A percentile compares a stretch with the other conserved stretches of the same genome.
Conservation (phyloP, 2,329 filamentous ascomycete species). For the Nemania sp. region DNA sequence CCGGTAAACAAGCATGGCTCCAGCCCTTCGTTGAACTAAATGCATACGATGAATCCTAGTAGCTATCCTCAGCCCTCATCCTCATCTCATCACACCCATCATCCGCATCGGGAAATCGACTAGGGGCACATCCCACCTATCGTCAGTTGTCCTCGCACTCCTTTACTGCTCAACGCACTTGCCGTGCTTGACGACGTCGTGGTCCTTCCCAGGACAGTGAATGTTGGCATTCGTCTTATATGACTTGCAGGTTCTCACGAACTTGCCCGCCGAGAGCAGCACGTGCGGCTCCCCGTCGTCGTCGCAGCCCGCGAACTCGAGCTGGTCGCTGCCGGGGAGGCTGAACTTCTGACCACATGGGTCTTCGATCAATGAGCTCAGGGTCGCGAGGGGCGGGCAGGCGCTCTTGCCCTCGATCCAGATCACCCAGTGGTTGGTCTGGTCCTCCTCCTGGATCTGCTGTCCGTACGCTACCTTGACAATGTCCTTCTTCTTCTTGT, state of each 20-base stretch:
- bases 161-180: background rate
- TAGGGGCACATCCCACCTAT: too few species aligned
- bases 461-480: slow-evolving; percentile 12
- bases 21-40: background rate
- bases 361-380: background rate
- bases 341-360: background rate
- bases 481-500: background rate
- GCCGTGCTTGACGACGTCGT: slow-evolving; percentile 23
- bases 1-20: background rate
- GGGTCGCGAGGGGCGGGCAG: background rate
- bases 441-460: slow-evolving; percentile 6
- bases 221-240: background rate
- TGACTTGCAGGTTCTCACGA: slow-evolving; percentile 2
- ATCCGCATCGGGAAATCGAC: background rate
- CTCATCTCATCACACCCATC: background rate
- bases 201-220: background rate
- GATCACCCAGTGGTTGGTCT: slow-evolving; percentile 27
- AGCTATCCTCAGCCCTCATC: too few species aligned
- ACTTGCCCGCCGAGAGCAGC: background rate
- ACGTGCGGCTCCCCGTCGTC: background rate
- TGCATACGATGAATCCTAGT: too few species aligned
- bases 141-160: too few species aligned
- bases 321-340: background rate
- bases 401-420: slow-evolving; percentile 15
- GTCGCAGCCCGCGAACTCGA: slow-evolving; percentile 14